Evolutionary conservation across 2,329 filamentous ascomycete species (phyloP).

Genomic region (Cadophora sp.): DNA sequence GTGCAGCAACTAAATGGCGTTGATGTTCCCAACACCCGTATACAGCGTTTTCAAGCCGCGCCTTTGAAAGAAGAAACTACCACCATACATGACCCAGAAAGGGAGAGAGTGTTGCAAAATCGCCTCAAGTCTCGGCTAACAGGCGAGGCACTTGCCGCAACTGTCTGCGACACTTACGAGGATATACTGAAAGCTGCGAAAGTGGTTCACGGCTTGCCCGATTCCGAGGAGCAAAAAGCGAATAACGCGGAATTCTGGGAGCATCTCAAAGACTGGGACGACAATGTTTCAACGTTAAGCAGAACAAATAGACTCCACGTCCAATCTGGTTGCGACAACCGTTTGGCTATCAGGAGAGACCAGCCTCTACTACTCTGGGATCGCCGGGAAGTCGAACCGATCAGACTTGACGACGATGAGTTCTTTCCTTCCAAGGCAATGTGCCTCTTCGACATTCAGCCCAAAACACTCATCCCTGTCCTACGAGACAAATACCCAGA

Average conservation of each 20-base stretch:
- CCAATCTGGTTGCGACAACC: neutral
- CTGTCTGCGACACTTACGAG: neutral
- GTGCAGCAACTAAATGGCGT: slow-evolving; percentile 28
- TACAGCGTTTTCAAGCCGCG: too few species aligned
- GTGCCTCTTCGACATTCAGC: slow-evolving; percentile 71
- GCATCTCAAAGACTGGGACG: neutral
- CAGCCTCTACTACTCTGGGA: slow-evolving; percentile 71
- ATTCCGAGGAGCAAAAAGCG: neutral
- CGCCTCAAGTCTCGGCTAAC: neutral
- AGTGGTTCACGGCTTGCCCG: neutral
- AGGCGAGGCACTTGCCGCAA: neutral
- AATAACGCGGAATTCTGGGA: neutral
- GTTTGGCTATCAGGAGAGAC: slow-evolving; percentile 52
- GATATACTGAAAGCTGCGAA: neutral
- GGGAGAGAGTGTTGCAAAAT: slow-evolving; percentile 32
- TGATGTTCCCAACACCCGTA: neutral
- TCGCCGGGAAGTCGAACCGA: slow-evolving; percentile 71
- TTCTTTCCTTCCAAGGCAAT: slow-evolving; percentile 68
- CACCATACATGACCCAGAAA: too few species aligned
- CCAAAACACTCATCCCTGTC: slow-evolving; percentile 58
- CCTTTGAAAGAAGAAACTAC: too few species aligned
- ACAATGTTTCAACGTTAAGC: neutral
- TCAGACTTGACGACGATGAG: slow-evolving; percentile 64
- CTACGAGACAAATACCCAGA: slow-evolving; percentile 50
- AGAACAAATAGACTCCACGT: neutral